Percentiles rank a stretch among this genome's conserved stretches.
These are phyloP conservation scores for Ascosphaera pollenicola DNA, from an alignment of 2,329 filamentous ascomycete species.

Conservation along the genomic window DNA sequence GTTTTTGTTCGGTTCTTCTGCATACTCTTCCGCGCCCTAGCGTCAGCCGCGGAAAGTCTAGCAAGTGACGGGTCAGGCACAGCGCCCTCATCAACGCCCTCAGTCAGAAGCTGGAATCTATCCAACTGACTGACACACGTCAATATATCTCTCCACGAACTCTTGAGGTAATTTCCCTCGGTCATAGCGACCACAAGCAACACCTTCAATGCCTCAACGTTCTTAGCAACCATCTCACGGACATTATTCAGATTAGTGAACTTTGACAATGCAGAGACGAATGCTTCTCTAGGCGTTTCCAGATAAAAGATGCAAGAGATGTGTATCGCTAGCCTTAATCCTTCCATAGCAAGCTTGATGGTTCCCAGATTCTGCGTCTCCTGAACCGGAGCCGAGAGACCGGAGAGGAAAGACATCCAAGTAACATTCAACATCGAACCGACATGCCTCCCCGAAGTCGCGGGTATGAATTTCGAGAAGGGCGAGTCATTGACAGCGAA, in stretches of 20 bases:
- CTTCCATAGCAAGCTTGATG: constrained; percentile 80
- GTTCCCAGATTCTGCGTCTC: constrained; percentile 84
- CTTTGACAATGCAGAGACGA: constrained; percentile 78
- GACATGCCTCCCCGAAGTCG: constrained; percentile 82
- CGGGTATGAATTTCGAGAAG: constrained; percentile 58
- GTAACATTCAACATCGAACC: constrained; percentile 98
- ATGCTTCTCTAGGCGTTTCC: constrained; percentile 81
- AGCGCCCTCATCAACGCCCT: constrained; percentile 78
- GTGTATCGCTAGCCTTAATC: constrained; percentile 79
- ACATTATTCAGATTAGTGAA: constrained; percentile 93
- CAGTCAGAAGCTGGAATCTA: constrained; percentile 79
- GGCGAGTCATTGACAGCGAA: constrained; percentile 46
- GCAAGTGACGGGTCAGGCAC: constrained; percentile 83
- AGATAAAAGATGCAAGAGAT: constrained; percentile 89
- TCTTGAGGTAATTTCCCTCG: constrained; percentile 71
- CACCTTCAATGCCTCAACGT: constrained; percentile 81
- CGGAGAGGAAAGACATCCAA: constrained; percentile 98
- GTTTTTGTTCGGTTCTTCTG: constrained; percentile 29
- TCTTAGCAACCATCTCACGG: constrained; percentile 86
- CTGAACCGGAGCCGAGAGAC: constrained; percentile 79
- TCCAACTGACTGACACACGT: constrained; percentile 94
- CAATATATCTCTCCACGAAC: constrained; percentile 88
- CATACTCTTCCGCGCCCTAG: constrained; percentile 42
- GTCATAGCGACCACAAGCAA: constrained; percentile 80
- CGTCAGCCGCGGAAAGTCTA: constrained; percentile 39